These are phyloP conservation scores for Phytophthora fragariae DNA, from an alignment of 352 stramenopile species.

Conservation along the genomic window DNA sequence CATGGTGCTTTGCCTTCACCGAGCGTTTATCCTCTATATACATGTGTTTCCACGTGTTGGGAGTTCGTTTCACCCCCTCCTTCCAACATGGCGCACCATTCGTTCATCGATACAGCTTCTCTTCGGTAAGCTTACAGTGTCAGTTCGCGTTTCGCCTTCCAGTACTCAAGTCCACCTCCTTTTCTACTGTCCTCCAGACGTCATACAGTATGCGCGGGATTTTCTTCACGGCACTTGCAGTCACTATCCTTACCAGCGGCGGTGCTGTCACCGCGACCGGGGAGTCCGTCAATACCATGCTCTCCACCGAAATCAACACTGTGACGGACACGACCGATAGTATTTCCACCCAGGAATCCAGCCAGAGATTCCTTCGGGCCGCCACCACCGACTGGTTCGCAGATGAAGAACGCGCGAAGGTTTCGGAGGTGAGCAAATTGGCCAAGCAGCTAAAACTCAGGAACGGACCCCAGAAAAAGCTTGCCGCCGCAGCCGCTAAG, in stretches of 20 bases:
- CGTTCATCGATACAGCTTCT: neutral
- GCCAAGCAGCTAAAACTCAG: slow-evolving; percentile 3
- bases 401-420: slow-evolving; percentile 2
- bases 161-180: neutral
- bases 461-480: neutral
- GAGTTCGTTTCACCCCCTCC: too few relatives aligned
- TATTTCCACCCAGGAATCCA: neutral
- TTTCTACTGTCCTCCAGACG: neutral
- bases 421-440: neutral
- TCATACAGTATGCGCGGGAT: neutral
- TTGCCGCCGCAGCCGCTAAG: neutral
- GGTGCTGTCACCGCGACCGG: neutral
- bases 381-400: neutral
- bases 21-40: too few relatives aligned
- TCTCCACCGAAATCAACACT: neutral
- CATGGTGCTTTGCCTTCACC: too few relatives aligned
- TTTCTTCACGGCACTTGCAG: neutral
- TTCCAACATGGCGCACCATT: neutral
- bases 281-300: neutral
- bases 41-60: too few relatives aligned
- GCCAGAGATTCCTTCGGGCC: slow-evolving; percentile 1
- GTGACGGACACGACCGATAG: neutral
- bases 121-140: neutral
- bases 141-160: slow-evolving; percentile 2
- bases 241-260: neutral